Evolutionary conservation across 1,284 basidiomycete genomes (phyloP).

Genomic region (Waitea zeae): DNA sequence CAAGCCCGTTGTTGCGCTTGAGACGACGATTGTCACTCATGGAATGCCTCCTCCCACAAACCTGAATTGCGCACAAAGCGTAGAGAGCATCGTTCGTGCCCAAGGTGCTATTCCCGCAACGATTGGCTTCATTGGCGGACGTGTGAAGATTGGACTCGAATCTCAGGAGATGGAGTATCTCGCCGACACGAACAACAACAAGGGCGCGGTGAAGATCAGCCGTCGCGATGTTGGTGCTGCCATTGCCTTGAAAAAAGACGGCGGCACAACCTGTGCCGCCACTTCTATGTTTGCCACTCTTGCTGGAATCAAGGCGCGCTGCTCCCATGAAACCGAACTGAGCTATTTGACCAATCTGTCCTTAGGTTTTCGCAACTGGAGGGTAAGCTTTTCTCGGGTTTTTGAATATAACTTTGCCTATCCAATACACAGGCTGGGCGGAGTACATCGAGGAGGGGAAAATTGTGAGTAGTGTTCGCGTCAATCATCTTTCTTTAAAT

Average conservation of each 20-base stretch:
- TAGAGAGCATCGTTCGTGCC: conserved; percentile 67
- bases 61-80: conserved; percentile 50
- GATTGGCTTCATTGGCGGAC: conserved; percentile 73
- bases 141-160: conserved; percentile 74
- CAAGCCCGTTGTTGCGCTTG: conserved; percentile 57
- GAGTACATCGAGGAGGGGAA: conserved; percentile 90
- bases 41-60: conserved; percentile 77
- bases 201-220: conserved; percentile 58
- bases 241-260: conserved; percentile 51
- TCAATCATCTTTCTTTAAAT: conserved; percentile 1
- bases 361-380: conserved; percentile 65
- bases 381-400: conserved; percentile 28
- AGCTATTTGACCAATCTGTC: not conserved
- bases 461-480: conserved; percentile 45
- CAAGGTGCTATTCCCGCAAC: conserved; percentile 79
- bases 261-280: conserved; percentile 85
- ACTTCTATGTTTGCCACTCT: conserved; percentile 73
- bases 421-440: conserved; percentile 41
- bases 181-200: conserved; percentile 34
- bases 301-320: conserved; percentile 63
- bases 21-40: conserved; percentile 86
- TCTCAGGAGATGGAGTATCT: conserved; percentile 52
- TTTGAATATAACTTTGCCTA: conserved; percentile 1
- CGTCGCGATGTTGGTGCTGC: conserved; percentile 75
- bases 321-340: conserved; percentile 4